Evolutionary conservation across 2,329 filamentous ascomycete genomes (phyloP).

Genomic region (Colletotrichum ledebouriae): DNA sequence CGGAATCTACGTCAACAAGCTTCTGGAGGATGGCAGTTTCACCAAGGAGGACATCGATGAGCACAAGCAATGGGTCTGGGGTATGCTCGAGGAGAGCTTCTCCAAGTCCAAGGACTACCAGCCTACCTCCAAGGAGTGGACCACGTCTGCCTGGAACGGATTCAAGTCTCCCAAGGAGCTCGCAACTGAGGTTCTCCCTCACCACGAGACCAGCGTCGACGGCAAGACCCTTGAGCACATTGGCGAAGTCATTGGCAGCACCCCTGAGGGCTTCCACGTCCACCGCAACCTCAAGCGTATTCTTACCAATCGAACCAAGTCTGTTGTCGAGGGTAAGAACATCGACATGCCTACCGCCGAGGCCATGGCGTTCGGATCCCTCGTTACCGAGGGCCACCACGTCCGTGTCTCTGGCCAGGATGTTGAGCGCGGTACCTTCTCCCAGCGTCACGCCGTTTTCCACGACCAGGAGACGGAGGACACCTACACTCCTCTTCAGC

Average conservation of each 20-base stretch:
- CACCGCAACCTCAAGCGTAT: slow-evolving; percentile 99
- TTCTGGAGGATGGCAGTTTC: slow-evolving; percentile 92
- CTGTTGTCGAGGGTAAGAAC: slow-evolving; percentile 89
- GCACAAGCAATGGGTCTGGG: slow-evolving; percentile 99
- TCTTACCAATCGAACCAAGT: slow-evolving; percentile 88
- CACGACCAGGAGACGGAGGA: slow-evolving; percentile 96
- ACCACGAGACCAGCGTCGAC: slow-evolving; percentile 87
- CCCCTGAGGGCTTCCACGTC: slow-evolving; percentile 87
- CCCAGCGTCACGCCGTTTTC: slow-evolving; percentile 95
- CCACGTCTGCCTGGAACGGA: slow-evolving; percentile 98
- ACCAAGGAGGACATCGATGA: slow-evolving; percentile 98
- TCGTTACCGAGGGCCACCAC: slow-evolving; percentile 94
- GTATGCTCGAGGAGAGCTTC: slow-evolving; percentile 98
- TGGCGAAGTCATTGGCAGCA: slow-evolving; percentile 80
- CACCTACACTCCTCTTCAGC: slow-evolving; percentile 92
- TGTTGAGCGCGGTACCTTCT: slow-evolving; percentile 99
- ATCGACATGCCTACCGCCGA: slow-evolving; percentile 99
- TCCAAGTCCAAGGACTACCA: slow-evolving; percentile 97
- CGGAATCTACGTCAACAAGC: slow-evolving; percentile 91
- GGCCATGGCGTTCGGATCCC: slow-evolving; percentile 91
- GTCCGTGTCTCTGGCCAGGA: slow-evolving; percentile 98
- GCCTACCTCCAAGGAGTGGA: slow-evolving; percentile 96
- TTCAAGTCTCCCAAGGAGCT: slow-evolving; percentile 99
- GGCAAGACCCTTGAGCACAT: slow-evolving; percentile 82
- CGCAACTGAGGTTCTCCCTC: slow-evolving; percentile 91